Evolutionary conservation across 345 rosid genomes (phyloP), one percentile per base, ranked within the genome.

Genomic region (Sapria himalayana): DNA sequence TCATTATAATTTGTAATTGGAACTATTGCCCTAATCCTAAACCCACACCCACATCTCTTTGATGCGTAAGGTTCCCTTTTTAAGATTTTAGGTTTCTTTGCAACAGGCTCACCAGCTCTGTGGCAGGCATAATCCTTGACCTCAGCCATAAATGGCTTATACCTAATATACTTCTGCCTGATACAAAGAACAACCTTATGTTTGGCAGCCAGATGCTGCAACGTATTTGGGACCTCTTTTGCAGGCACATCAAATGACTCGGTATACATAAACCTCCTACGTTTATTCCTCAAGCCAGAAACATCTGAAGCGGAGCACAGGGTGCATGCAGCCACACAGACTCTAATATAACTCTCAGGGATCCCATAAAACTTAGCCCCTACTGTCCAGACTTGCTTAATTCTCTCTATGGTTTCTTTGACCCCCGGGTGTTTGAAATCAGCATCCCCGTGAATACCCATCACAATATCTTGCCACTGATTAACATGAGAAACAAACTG

Each of bases 51-150:
- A 40, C 95, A 89, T 51, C 94, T 71, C 67, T 89, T 89, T 0
- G 98, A 89, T 1, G 78, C 95, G 64, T 89, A 89, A 4, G 95
- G 95, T 60, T 89, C 98, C 63, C 98, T 82, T 72, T 82, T 89
- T 72, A 82, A 47, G 60, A 82, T 64, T 73, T 64, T 76, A 1
- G 98, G 73, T 67, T 74, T 89, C 78, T 82, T 82, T 0, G 74
- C 66, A 0, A 61, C 75, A 2, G 95, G 98, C 63, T 89, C 92
- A 13, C 98, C 95, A 14, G 98, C 98, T 61, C 98, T 70, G 25
- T 89, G 98, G 51, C 98, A 89, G n/a, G 98, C 98, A 63, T 89
- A 89, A 67, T 89, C 98, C 65, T 82, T 89, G 40, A 89, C 98
- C 67, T 89, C 98, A 0, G 98, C 98, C 95, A 89, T 82, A 55